A percentile compares a stretch with the other conserved stretches of the same genome.
Conservation (phyloP, 1,284 basidiomycete genomes). For the Erythrobasidium hasegawianum region DNA sequence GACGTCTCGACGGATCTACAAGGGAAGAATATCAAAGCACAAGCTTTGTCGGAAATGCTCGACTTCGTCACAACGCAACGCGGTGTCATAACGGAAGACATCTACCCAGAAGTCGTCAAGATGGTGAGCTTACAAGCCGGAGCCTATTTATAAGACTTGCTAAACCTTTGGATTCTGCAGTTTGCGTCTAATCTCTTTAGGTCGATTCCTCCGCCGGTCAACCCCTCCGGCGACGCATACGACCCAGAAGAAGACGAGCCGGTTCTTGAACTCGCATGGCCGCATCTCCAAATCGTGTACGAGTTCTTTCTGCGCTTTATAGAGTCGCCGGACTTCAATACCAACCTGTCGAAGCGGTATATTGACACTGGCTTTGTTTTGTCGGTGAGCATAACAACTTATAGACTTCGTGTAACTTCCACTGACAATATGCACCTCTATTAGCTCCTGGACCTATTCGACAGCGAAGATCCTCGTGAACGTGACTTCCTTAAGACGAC, state of each 20-base stretch:
- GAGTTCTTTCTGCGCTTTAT: constrained; percentile 99
- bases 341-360: constrained; percentile 93
- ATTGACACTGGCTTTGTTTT: constrained; percentile 96
- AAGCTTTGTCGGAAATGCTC: constrained; percentile 96
- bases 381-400: constrained; percentile 51
- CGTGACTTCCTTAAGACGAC: constrained; percentile 99
- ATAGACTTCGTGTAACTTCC: too few relatives aligned
- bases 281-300: constrained; percentile 98
- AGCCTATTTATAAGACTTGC: too few relatives aligned
- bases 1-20: constrained; percentile 92
- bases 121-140: too few relatives aligned
- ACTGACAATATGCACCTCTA: not conserved
- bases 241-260: constrained; percentile 99
- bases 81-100: constrained; percentile 89
- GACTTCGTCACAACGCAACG: constrained; percentile 98
- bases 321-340: constrained; percentile 97
- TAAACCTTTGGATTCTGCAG: constrained; percentile 52
- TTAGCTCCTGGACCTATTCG: constrained; percentile 91
- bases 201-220: constrained; percentile 98
- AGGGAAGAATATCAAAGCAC: constrained; percentile 98
- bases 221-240: constrained; percentile 95
- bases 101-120: constrained; percentile 98
- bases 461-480: constrained; percentile 97
- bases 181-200: constrained; percentile 97
- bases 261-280: constrained; percentile 98